Evolutionary conservation across 169 alveolate species (phyloP), one percentile per base, ranked within the genome.

Genomic region (Toxoplasma gondii): DNA sequence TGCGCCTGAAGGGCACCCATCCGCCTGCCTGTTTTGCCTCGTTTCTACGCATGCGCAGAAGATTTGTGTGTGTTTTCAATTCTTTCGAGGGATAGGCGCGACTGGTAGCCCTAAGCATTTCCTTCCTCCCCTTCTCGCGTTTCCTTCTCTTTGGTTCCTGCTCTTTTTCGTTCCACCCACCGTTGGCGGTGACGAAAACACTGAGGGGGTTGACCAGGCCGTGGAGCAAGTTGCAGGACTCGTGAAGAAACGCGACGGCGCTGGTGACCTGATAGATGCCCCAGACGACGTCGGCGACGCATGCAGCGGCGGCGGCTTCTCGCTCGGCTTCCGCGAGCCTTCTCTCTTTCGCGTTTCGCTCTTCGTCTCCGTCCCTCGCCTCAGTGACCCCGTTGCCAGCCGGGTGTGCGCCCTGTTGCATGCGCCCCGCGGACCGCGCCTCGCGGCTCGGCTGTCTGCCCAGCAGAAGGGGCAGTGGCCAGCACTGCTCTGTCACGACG

Each of bases 161-260:
- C n/a, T n/a, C n/a, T n/a, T n/a, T n/a, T n/a, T n/a, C n/a, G n/a
- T 53, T 10, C n/a, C 5, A 44, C 92, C 34, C 43, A 92, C 95
- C 95, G 45, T 92, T 54, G 27, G 91, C 88, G 12, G 95, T 92
- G 95, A 92, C 95, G 92, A 92, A 92, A 22, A 92, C 45, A 36
- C 88, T 58, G 78, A 92, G 88, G 36, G 95, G 95, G 45, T 80
- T 81, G 34, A 92, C 88, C 41, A 70, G 92, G 36, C 95, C 95
- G 80, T 92, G 95, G 34, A 45, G 86, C 41, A 92, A 78, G 2
- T 39, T 41, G 81, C 95, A 92, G 58, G 88, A 88, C n/a, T 92
- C 95, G 78, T 92, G 92, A 29, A 92, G 88, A 31, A 92, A 92
- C 12, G 95, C 88, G 24, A 92, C 70, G 92, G 92, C 84, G 43